Conservation (phyloP, 441 rosid species). For the Monsonia emarginata region DNA sequence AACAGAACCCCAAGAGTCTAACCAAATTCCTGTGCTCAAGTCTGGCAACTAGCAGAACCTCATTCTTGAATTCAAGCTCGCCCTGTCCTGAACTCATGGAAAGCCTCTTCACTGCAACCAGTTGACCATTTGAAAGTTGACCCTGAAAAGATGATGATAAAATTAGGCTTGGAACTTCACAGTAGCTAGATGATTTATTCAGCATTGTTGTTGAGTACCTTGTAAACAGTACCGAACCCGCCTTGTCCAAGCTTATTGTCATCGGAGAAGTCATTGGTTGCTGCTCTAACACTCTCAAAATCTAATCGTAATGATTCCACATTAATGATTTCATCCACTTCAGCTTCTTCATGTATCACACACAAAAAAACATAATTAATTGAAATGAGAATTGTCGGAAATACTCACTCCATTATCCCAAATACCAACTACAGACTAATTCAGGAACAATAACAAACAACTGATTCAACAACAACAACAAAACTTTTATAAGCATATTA, state of each 20-base stretch:
- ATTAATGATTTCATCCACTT: conserved; percentile 10
- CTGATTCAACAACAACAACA: too few species aligned
- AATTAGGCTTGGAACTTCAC: too few species aligned
- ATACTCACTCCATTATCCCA: too few species aligned
- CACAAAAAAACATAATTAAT: neutral
- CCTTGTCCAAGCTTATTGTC: conserved; percentile 30
- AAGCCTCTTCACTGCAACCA: conserved; percentile 45
- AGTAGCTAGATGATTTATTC: too few species aligned
- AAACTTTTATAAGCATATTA: too few species aligned
- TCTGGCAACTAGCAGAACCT: conserved; percentile 39
- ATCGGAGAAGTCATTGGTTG: conserved; percentile 26
- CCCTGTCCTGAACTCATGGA: conserved; percentile 38
- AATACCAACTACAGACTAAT: too few species aligned
- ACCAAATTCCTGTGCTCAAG: conserved; percentile 48
- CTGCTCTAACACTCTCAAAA: conserved; percentile 17
- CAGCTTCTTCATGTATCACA: conserved; percentile 1
- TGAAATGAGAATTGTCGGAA: too few species aligned
- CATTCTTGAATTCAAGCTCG: conserved; percentile 44
- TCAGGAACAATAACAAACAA: too few species aligned
- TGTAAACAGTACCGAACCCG: conserved; percentile 37
- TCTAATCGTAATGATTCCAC: conserved; percentile 20
- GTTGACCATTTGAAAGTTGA: conserved; percentile 24
- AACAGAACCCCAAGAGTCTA: conserved; percentile 33
- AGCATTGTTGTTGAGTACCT: too few species aligned
- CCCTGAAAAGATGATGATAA: conserved; percentile 25